Percentiles rank a stretch among this genome's conserved stretches.
Evolutionary conservation across 768 basidiomycete genomes (phyloP).

Genomic region (Leccinum aurantiacum): DNA sequence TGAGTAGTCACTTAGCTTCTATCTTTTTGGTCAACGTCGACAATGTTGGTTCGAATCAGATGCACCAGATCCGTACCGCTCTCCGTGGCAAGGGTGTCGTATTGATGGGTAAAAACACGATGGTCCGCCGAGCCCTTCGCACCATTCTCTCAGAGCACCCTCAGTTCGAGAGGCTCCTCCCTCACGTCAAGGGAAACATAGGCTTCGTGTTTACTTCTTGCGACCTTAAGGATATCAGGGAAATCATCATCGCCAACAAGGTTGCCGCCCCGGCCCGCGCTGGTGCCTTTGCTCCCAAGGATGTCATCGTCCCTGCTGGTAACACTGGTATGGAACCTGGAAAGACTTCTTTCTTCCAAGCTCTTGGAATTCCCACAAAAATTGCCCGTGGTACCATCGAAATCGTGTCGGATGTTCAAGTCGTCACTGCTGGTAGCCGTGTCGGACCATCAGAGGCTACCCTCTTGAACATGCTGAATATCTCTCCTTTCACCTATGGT

Average conservation of each 20-base stretch:
- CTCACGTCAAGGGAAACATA: constrained; percentile 95
- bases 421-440: constrained; percentile 88
- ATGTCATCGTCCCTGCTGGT: constrained; percentile 89
- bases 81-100: constrained; percentile 97
- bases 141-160: constrained; percentile 87
- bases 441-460: constrained; percentile 98
- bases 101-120: constrained; percentile 99
- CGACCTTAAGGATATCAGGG: constrained; percentile 94
- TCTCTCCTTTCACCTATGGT: constrained; percentile 99
- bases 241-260: constrained; percentile 93
- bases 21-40: constrained; percentile 99
- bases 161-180: constrained; percentile 94
- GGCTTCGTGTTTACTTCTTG: constrained; percentile 95
- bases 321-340: constrained; percentile 99
- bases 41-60: constrained; percentile 99
- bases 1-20: constrained; percentile 59
- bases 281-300: constrained; percentile 90
- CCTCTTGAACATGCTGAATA: constrained; percentile 99
- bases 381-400: constrained; percentile 99
- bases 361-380: constrained; percentile 98
- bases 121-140: constrained; percentile 98
- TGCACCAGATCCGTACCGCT: constrained; percentile 95
- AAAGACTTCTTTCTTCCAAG: constrained; percentile 99
- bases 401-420: constrained; percentile 96
- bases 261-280: constrained; percentile 98